Base-by-base conservation (phyloP, 805 yeast species). In the Limtongozyma cylindracea region DNA sequence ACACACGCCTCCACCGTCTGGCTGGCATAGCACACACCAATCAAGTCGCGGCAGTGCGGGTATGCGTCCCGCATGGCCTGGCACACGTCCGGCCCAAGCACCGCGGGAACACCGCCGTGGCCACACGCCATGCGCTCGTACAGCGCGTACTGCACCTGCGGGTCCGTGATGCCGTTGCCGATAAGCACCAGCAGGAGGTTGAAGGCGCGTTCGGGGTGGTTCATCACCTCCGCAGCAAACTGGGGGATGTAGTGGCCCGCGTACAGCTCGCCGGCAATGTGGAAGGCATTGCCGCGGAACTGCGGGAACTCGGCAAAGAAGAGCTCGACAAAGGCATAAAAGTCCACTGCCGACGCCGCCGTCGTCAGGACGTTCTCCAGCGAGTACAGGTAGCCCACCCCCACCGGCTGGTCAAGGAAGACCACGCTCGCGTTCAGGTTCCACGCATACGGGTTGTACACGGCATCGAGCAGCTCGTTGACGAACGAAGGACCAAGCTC, bases 171-270 rank as follows among this genome's bases (percentile, higher is more conserved):
- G 4, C 27, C 27, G 23, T 25, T 27, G n/a, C 29, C 27, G 17
- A 27, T 25, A 23, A 24, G 8, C 16, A 27, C 25, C 13, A 27
- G 24, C 12, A 16, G n/a, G 10, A 19, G 12, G 10, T 21, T 17
- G 18, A 27, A 27, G 22, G 21, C 18, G 21, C 21, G 23, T 16
- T 34, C 38, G n/a, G 39, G 35, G 19, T 29, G 29, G 23, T 26
- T 31, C 23, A 36, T 23, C 20, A 36, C 35, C 20, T 36, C 41
- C 9, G 28, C 15, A 5, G 37, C 41, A 45, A 80, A 74, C 8
- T 61, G 74, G 11, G 98, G 98, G 31, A 82, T 73, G 47, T 82
- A 82, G 39, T 78, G 91, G 23, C 95, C 94, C 11, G 84, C 94
- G 38, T 82, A 80, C 6, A 91, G 72, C 41, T 80, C 94, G 32